Evolutionary conservation across 306 rosid species (phyloP), one percentile per base, ranked within the genome.

Genomic region (Lathyrus aphaca): DNA sequence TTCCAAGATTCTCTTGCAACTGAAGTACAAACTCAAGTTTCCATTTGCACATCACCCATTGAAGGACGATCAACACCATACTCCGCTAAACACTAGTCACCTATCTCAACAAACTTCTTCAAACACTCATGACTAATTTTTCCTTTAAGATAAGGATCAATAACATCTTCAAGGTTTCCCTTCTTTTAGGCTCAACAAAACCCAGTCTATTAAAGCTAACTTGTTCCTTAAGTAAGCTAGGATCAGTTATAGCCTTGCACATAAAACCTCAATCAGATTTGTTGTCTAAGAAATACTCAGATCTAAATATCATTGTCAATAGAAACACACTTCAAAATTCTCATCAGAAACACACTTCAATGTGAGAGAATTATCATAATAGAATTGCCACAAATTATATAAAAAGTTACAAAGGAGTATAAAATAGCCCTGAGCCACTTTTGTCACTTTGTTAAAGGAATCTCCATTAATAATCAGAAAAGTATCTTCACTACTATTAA

Each of bases 401-500:
- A 35, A 35, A 35, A 9, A 50, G 8, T 3, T 17, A 16, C 8
- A 4, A 17, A 17, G 11, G 0, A 17, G 56, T 17, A 49, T 46
- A 38, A 37, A 38, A 18, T 61, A 38, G 30, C 48, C 29, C 16
- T 17, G 4, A 16, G 66, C 29, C 37, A 19, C 56, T 57, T 19
- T 73, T 80, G 76, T 80, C 82, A 6, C 42, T 32, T 77, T 54
- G 46, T 45, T 3, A 4, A 5, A 51, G 30, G 75, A 76, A 66
- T 66, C 62, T 23, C 50, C 5, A 65, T 32, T 43, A 42, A 66
- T 60, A 16, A 65, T 9, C 69, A 14, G 39, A 21, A 21, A 42
- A 49, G 85, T 75, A 81, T 79, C 81, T 43, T 50, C 3, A 16
- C 10, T 40, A 12, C 21, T 18, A 25, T 40, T 16, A 71, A 48